Evolutionary conservation across 306 rosid species (phyloP).

Genomic region (Dryas drummondii): DNA sequence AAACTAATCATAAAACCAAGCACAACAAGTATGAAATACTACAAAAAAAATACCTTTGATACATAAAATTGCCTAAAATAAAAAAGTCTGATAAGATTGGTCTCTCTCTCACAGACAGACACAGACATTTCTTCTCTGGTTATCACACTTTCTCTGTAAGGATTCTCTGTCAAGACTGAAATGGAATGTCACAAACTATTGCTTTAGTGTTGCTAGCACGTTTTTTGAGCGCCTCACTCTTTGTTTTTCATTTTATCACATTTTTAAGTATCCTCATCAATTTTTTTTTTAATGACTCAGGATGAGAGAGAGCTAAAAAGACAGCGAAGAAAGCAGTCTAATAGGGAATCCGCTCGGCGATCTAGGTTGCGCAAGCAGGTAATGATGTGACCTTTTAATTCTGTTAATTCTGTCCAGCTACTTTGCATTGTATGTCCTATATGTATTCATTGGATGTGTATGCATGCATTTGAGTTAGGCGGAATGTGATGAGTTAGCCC

Average conservation of each 20-base stretch:
- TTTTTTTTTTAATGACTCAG: constrained; percentile 40
- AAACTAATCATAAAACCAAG: not conserved
- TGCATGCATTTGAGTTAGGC: constrained; percentile 52
- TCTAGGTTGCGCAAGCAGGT: constrained; percentile 99
- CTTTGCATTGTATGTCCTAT: constrained; percentile 22
- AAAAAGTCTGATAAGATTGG: not conserved
- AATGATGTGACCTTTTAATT: constrained; percentile 2
- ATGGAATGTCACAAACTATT: not conserved
- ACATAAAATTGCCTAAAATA: not conserved
- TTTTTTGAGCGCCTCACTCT: not conserved
- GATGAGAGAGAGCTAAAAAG: constrained; percentile 96
- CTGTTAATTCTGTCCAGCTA: constrained; percentile 20
- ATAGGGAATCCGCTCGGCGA: constrained; percentile 96
- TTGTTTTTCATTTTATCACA: not conserved
- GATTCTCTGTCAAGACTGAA: not conserved
- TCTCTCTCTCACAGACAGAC: no score
- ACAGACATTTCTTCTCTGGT: no score
- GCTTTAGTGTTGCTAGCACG: not conserved
- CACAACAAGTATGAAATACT: not conserved
- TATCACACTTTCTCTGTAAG: no score
- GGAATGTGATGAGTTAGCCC: constrained; percentile 94
- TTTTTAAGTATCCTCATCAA: not conserved
- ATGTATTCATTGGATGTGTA: constrained; percentile 10
- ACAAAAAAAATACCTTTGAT: not conserved
- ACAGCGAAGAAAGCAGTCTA: constrained; percentile 95